Evolutionary conservation across 1,139 yeast genomes (phyloP).

Genomic region (Yamadazyma sp.): DNA sequence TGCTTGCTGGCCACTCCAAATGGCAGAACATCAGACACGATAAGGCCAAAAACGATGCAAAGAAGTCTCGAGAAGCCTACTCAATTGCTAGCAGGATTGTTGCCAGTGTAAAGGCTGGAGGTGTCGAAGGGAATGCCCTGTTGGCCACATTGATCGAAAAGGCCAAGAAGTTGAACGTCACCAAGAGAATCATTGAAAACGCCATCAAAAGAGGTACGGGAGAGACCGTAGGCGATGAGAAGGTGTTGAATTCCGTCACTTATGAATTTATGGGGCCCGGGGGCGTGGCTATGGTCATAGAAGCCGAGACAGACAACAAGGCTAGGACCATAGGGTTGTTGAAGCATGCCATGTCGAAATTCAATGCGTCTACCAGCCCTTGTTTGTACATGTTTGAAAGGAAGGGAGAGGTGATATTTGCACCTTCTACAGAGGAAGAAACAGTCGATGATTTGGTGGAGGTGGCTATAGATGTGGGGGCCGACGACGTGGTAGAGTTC

Average conservation of each 20-base stretch:
- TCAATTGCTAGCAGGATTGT: constrained; percentile 73
- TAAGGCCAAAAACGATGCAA: constrained; percentile 89
- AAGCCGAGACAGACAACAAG: constrained; percentile 86
- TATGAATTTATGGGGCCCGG: constrained; percentile 95
- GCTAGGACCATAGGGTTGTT: constrained; percentile 77
- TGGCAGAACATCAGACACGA: constrained; percentile 96
- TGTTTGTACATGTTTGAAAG: constrained; percentile 74
- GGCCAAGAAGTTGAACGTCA: constrained; percentile 75
- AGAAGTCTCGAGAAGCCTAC: constrained; percentile 67
- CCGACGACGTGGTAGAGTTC: constrained; percentile 71
- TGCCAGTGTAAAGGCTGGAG: constrained; percentile 62
- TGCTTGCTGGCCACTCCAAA: constrained; percentile 76
- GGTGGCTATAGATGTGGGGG: constrained; percentile 73
- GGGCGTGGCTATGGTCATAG: constrained; percentile 82
- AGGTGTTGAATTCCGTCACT: constrained; percentile 40
- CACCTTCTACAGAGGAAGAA: constrained; percentile 37
- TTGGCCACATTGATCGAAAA: constrained; percentile 73
- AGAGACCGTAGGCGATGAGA: constrained; percentile 32
- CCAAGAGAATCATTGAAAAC: constrained; percentile 80
- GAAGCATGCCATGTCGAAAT: constrained; percentile 72
- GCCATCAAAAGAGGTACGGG: constrained; percentile 88
- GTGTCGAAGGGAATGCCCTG: constrained; percentile 66
- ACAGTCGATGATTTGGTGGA: constrained; percentile 68
- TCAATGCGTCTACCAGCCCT: constrained; percentile 72
- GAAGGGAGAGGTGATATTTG: constrained; percentile 67